These are phyloP conservation scores for Sechiopsis laciniata DNA, from an alignment of 306 rosid species.

Conservation along the genomic window DNA sequence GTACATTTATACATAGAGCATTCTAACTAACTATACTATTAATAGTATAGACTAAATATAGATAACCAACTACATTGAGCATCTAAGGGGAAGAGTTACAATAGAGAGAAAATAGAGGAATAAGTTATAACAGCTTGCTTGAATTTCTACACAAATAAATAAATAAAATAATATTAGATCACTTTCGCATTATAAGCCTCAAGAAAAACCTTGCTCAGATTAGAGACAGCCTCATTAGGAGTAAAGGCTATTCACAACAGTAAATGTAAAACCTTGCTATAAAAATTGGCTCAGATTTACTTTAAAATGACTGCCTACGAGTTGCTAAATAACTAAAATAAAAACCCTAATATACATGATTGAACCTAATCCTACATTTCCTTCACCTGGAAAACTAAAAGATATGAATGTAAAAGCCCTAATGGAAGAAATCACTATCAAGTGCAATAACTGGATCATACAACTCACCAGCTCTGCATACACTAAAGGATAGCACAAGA, in stretches of 20 bases:
- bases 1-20: too few species aligned
- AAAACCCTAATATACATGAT: conserved; percentile 44
- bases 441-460: conserved; percentile 38
- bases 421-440: conserved; percentile 28
- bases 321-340: conserved; percentile 27
- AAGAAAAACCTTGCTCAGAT: too few species aligned
- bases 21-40: too few species aligned
- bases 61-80: too few species aligned
- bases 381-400: conserved; percentile 39
- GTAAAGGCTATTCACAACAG: conserved; percentile 30
- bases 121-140: too few species aligned
- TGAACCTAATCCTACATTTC: conserved; percentile 57
- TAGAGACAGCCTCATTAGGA: conserved; percentile 4
- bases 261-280: conserved; percentile 2
- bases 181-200: too few species aligned
- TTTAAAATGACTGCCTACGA: conserved; percentile 38
- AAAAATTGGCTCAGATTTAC: conserved; percentile 24
- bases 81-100: too few species aligned
- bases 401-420: conserved; percentile 37
- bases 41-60: too few species aligned
- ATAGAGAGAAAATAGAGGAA: too few species aligned
- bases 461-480: conserved; percentile 47
- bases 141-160: too few species aligned
- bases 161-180: too few species aligned
- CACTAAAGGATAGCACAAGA: conserved; percentile 26